Evolutionary conservation across 2,329 filamentous ascomycete species (phyloP).

Genomic region (Pestalotiopsis sp.): DNA sequence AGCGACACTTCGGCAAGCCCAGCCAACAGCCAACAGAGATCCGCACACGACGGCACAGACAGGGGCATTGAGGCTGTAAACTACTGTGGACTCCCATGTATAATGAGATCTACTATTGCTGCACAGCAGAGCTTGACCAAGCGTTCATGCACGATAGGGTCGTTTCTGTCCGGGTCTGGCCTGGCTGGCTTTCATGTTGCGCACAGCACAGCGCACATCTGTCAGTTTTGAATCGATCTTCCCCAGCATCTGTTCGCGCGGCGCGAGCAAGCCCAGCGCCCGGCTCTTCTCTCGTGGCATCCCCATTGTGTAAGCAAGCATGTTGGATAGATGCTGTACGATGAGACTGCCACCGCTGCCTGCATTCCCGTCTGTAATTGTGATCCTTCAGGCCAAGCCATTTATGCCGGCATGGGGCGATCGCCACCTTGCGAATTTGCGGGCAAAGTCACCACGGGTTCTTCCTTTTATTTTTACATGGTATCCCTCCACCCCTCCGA

Average conservation of each 20-base stretch:
- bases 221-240: slow-evolving; percentile 12
- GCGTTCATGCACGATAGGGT: slow-evolving; percentile 19
- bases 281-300: neutral
- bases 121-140: slow-evolving; percentile 15
- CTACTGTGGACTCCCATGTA: slow-evolving; percentile 15
- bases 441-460: neutral
- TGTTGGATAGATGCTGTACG: neutral
- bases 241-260: neutral
- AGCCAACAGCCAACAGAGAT: neutral
- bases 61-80: slow-evolving; percentile 10
- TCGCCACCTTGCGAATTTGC: slow-evolving; percentile 4
- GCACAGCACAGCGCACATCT: slow-evolving; percentile 1
- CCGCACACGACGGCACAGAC: neutral
- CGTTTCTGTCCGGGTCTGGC: slow-evolving; percentile 4
- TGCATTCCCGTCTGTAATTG: slow-evolving; percentile 15
- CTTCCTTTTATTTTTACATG: slow-evolving; percentile 4
- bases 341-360: slow-evolving; percentile 6
- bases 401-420: slow-evolving; percentile 5
- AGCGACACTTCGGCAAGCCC: neutral
- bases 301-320: neutral
- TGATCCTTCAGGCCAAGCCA: slow-evolving; percentile 2
- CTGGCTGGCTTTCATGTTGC: neutral
- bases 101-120: slow-evolving; percentile 14
- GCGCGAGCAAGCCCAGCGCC: neutral
- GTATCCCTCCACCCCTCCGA: neutral